Conservation (phyloP, 2,329 filamentous ascomycete genomes). For the Bipolaris bicolor region DNA sequence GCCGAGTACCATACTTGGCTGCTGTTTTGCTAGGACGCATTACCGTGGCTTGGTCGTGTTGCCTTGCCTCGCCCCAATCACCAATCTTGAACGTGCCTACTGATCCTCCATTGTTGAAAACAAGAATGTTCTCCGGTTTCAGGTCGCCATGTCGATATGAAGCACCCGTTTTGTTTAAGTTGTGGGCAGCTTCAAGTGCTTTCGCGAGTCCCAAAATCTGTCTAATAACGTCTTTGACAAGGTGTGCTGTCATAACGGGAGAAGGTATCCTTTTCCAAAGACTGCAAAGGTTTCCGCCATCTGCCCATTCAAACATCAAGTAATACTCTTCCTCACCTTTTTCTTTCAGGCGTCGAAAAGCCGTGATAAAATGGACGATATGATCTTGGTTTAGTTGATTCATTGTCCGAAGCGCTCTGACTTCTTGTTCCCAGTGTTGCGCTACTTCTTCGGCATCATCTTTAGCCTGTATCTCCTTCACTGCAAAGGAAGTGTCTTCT, state of each 20-base stretch:
- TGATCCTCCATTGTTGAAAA: slow-evolving; percentile 16
- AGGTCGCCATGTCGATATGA: slow-evolving; percentile 42
- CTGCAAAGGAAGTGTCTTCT: slow-evolving; percentile 7
- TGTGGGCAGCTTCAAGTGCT: slow-evolving; percentile 23
- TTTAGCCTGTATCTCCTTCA: slow-evolving; percentile 18
- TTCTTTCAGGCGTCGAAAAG: slow-evolving; percentile 14
- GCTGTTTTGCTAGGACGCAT: slow-evolving; percentile 14
- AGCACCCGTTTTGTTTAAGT: slow-evolving; percentile 6
- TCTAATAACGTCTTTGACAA: slow-evolving; percentile 5
- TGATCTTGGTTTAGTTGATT: slow-evolving; percentile 22
- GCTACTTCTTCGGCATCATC: slow-evolving; percentile 9
- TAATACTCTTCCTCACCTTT: slow-evolving; percentile 12
- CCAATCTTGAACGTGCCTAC: slow-evolving; percentile 25
- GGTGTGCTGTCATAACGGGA: slow-evolving; percentile 7
- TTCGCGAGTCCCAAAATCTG: slow-evolving; percentile 28
- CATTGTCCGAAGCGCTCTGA: slow-evolving; percentile 19
- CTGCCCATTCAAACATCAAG: slow-evolving; percentile 32
- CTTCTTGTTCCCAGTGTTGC: slow-evolving; percentile 19
- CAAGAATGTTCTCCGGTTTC: slow-evolving; percentile 50
- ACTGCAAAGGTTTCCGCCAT: slow-evolving; percentile 26
- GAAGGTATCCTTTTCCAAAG: slow-evolving; percentile 19
- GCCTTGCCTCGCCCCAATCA: slow-evolving; percentile 25
- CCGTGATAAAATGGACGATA: slow-evolving; percentile 25
- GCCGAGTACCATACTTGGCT: slow-evolving; percentile 16
- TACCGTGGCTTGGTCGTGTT: slow-evolving; percentile 4